Base-by-base conservation (phyloP, 805 yeast species). In the Ogataea degrootiae region DNA sequence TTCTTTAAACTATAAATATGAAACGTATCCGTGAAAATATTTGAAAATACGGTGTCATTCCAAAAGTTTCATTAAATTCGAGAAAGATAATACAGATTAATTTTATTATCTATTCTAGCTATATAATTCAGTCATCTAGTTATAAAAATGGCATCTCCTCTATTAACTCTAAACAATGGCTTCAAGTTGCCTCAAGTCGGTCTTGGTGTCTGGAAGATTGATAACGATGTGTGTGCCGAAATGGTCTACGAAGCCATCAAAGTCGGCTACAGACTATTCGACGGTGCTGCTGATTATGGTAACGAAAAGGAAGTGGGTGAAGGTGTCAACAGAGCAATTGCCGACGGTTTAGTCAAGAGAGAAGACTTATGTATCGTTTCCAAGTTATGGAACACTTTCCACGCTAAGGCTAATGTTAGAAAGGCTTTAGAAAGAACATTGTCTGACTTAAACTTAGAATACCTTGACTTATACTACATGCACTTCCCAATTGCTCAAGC, bases 401-500 rank as follows among this genome's bases (percentile, higher is more conserved):
- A 89, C 69, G 77, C 78, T 63, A 91, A 91, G 56, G 76, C 81
- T 54, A 79, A 82, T 59, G 96, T 85, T 51, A 79, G 76, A 59
- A 58, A 66, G 49, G 87, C 89, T 37, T 70, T 87, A 58, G 69
- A 82, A 60, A 78, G 74, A 58, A 83, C 88, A 35, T 73, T 89
- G 57, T 57, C 66, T 29, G 96, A 87, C 65, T 72, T 90, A 72
- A 73, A 78, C 15, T 71, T 88, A 55, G 96, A 86, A 42, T 89
- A 89, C 72, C 54, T 89, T 51, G 97, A 89, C 68, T 69, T 89
- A 57, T 87, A 80, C 72, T 84, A 86, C 69, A 87, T 89, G 63
- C 97, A 89, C 66, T 89, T 89, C 82, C 97, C 96, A 60, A 76
- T 89, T 66, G 87, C 96, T 21, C 84, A 83, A 70, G 83, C 83